phyloP scores from a whole-genome alignment of 306 rosid species.

The Rubus parviflorus region DNA sequence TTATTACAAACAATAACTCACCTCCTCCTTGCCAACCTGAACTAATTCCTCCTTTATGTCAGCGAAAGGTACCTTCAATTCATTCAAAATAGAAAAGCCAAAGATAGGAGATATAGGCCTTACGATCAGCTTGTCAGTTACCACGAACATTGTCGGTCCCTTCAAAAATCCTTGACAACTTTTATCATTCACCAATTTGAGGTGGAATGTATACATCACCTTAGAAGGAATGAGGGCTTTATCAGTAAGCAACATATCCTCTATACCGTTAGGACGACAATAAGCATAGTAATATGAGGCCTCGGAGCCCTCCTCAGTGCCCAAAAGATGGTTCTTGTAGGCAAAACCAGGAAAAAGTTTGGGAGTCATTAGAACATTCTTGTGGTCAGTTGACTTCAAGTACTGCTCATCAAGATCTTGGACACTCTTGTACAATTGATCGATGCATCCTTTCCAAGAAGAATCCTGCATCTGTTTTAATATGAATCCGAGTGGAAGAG shows the following conservation, averaged over 20 bases:
- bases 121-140: slow-evolving; percentile 14
- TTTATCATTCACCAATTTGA: not conserved
- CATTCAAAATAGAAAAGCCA: not conserved
- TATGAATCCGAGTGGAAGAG: slow-evolving; percentile 4
- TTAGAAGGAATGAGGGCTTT: not conserved
- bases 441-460: slow-evolving; percentile 6
- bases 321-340: not conserved
- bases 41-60: slow-evolving; percentile 15
- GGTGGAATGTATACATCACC: not conserved
- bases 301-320: not conserved
- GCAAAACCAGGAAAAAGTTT: slow-evolving; percentile 1
- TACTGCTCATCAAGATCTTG: not conserved
- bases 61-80: not conserved
- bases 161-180: not conserved
- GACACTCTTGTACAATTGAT: slow-evolving; percentile 2
- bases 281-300: not conserved
- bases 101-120: not conserved
- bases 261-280: not conserved
- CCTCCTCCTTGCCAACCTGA: slow-evolving; percentile 10
- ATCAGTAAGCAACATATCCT: not conserved
- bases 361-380: slow-evolving; percentile 15
- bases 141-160: not conserved
- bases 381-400: not conserved
- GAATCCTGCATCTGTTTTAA: not conserved
- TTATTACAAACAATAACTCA: not conserved